phyloP scores from a whole-genome alignment of 257 asterid species.

The Fraxinus americana region DNA sequence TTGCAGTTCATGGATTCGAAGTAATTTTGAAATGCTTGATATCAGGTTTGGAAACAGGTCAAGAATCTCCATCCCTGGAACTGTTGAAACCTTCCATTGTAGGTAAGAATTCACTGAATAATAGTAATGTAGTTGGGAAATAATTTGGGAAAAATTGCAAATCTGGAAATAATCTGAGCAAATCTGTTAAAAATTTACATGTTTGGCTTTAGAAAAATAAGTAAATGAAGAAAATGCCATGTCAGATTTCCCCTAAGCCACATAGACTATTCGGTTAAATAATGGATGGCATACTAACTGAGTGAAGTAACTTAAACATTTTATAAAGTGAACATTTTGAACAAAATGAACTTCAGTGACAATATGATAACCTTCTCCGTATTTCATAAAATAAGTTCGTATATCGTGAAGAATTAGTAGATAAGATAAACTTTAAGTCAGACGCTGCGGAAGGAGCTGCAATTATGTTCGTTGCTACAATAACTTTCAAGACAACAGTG shows the following conservation, averaged over 20 bases:
- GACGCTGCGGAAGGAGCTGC: not conserved
- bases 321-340: not conserved
- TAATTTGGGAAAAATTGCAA: not conserved
- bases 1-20: not conserved
- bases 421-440: not conserved
- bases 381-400: not conserved
- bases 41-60: too few species aligned
- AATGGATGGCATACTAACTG: not conserved
- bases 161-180: not conserved
- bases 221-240: not conserved
- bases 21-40: not conserved
- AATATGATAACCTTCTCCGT: not conserved
- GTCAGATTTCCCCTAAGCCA: not conserved
- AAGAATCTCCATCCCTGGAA: not conserved
- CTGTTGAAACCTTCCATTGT: not conserved
- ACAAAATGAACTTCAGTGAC: not conserved
- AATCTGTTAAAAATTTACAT: not conserved
- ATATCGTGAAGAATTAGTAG: not conserved
- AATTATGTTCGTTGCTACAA: not conserved
- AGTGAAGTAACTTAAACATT: not conserved
- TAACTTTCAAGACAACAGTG: not conserved
- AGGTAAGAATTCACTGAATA: not conserved
- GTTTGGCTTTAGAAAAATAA: not conserved
- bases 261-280: not conserved
- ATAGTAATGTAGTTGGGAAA: not conserved